Conservation (phyloP, 139 green algal genomes). For the Tetradesmus obliquus region DNA sequence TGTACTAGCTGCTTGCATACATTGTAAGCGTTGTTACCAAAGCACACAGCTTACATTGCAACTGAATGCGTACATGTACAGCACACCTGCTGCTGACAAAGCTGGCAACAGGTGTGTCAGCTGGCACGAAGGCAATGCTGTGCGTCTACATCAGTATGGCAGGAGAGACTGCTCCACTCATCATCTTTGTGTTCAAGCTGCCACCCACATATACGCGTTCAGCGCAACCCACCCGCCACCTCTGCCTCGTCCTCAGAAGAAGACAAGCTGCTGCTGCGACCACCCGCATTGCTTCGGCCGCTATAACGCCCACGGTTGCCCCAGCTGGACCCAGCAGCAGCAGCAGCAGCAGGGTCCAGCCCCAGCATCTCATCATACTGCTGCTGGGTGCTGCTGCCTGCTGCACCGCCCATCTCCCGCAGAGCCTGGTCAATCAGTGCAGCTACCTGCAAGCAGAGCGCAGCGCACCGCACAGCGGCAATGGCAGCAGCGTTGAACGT, state of each 20-base stretch:
- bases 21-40: too few relatives aligned
- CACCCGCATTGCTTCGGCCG: not conserved
- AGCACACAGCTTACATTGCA: too few relatives aligned
- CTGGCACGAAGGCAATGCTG: not conserved
- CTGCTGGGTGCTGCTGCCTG: not conserved
- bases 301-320: not conserved
- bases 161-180: too few relatives aligned
- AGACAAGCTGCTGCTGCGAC: not conserved
- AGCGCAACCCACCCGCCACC: not conserved
- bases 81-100: not conserved
- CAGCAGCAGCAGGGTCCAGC: not conserved
- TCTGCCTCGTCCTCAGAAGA: not conserved
- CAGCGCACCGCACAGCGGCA: too few relatives aligned
- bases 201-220: not conserved
- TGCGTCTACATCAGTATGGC: not conserved
- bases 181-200: too few relatives aligned
- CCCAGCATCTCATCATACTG: not conserved
- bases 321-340: not conserved
- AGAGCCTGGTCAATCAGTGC: conserved; percentile 27
- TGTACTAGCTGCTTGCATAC: too few relatives aligned
- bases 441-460: not conserved
- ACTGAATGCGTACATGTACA: too few relatives aligned
- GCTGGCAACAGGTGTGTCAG: not conserved
- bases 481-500: too few relatives aligned
- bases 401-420: conserved; percentile 11